Conservation (phyloP, 2,329 filamentous ascomycete species). For the Fusarium camptoceras region DNA sequence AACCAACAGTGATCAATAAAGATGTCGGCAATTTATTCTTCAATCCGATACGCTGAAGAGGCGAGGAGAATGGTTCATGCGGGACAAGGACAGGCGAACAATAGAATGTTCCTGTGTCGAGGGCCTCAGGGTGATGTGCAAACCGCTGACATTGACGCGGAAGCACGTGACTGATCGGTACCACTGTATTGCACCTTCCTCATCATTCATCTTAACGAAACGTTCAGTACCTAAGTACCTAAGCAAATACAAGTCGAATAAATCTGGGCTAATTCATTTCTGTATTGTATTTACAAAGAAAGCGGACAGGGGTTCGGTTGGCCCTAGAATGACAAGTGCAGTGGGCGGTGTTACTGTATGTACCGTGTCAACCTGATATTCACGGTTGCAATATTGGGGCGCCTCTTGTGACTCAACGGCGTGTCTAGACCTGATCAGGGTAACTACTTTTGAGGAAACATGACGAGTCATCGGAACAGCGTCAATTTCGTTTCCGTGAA, state of each 20-base stretch:
- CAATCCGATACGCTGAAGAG: slow-evolving; percentile 11
- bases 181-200: slow-evolving; percentile 7
- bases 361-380: background rate
- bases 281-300: background rate
- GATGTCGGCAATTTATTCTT: background rate
- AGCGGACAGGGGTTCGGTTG: background rate
- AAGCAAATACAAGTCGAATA: background rate
- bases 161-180: slow-evolving; percentile 19
- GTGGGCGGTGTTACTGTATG: background rate
- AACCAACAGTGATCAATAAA: background rate
- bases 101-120: slow-evolving; percentile 1
- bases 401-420: background rate
- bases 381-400: background rate
- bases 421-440: background rate
- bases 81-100: slow-evolving; percentile 16
- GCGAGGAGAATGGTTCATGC: slow-evolving; percentile 26
- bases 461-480: background rate
- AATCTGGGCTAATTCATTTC: background rate
- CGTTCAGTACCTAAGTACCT: background rate
- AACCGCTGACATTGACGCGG: background rate
- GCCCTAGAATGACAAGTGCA: background rate
- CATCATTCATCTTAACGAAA: background rate
- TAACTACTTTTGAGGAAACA: background rate
- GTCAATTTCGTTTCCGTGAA: background rate
- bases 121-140: slow-evolving; percentile 18